phyloP scores from a whole-genome alignment of 1,284 basidiomycete genomes.

The Cutaneotrichosporon spelunceum region DNA sequence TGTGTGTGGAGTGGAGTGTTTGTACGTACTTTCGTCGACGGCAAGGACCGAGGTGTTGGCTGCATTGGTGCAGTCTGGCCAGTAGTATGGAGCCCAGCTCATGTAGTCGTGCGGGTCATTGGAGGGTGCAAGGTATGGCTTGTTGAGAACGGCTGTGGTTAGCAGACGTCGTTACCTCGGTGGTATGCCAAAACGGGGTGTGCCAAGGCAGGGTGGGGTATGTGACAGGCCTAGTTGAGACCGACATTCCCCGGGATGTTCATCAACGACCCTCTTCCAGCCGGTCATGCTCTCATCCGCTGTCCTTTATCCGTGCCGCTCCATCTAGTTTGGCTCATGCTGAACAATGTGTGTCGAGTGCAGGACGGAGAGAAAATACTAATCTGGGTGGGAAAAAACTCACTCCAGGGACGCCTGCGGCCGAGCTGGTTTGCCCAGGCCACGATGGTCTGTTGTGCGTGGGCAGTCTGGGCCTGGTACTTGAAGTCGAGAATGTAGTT shows the following conservation, averaged over 20 bases:
- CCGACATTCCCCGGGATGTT: background rate
- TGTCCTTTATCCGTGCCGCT: too few relatives aligned
- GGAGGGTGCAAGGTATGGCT: constrained; percentile 18
- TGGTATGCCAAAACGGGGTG: background rate
- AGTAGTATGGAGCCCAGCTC: constrained; percentile 24
- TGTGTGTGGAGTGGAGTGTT: background rate
- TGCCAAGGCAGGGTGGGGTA: background rate
- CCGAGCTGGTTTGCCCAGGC: constrained; percentile 19
- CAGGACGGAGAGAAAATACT: too few relatives aligned
- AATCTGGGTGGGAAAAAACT: too few relatives aligned
- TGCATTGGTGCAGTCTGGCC: constrained; percentile 28
- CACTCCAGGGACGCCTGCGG: constrained; percentile 16
- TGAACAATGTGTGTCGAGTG: too few relatives aligned
- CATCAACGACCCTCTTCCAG: too few relatives aligned
- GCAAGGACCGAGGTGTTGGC: constrained; percentile 30
- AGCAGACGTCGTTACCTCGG: background rate
- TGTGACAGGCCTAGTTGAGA: too few relatives aligned
- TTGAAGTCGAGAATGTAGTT: constrained; percentile 15
- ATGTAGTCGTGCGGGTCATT: constrained; percentile 25
- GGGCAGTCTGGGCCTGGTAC: constrained; percentile 10
- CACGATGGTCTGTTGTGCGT: constrained; percentile 22
- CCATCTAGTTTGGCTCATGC: too few relatives aligned
- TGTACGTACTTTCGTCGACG: constrained; percentile 20
- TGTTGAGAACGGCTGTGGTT: constrained; percentile 18
- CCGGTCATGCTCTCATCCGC: background rate